Evolutionary conservation across 2,329 filamentous ascomycete genomes (phyloP).

Genomic region (Exophiala dermatitidis): DNA sequence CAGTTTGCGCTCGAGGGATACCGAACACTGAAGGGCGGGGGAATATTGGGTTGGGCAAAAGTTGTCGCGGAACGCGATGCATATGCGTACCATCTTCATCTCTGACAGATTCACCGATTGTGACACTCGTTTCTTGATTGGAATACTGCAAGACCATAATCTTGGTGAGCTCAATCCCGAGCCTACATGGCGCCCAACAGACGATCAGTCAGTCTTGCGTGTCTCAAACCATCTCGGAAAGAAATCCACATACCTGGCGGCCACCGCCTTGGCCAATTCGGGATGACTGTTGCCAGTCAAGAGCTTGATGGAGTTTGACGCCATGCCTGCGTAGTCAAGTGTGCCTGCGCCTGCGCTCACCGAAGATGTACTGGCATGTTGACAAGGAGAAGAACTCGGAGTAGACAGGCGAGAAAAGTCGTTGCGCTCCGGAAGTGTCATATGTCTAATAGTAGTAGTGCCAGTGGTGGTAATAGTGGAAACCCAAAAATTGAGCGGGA

Average conservation of each 20-base stretch:
- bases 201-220: constrained; percentile 1
- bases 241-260: constrained; percentile 49
- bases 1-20: neutral
- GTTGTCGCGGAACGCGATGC: constrained; percentile 9
- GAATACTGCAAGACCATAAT: constrained; percentile 62
- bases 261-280: constrained; percentile 61
- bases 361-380: constrained; percentile 16
- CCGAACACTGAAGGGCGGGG: neutral
- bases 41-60: neutral
- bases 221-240: neutral
- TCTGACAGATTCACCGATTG: constrained; percentile 89
- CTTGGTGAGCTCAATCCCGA: constrained; percentile 61
- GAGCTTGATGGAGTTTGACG: constrained; percentile 62
- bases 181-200: constrained; percentile 35
- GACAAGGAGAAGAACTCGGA: constrained; percentile 14
- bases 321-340: constrained; percentile 43
- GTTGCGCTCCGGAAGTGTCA: constrained; percentile 11
- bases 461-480: neutral
- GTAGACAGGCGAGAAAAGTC: constrained; percentile 6
- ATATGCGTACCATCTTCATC: constrained; percentile 72
- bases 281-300: constrained; percentile 70
- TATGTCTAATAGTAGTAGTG: neutral
- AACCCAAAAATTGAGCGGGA: constrained; percentile 7
- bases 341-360: constrained; percentile 15
- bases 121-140: constrained; percentile 60